These are phyloP conservation scores for Rhynchosporium secalis DNA, from an alignment of 2,329 filamentous ascomycete genomes.

Conservation along the genomic window DNA sequence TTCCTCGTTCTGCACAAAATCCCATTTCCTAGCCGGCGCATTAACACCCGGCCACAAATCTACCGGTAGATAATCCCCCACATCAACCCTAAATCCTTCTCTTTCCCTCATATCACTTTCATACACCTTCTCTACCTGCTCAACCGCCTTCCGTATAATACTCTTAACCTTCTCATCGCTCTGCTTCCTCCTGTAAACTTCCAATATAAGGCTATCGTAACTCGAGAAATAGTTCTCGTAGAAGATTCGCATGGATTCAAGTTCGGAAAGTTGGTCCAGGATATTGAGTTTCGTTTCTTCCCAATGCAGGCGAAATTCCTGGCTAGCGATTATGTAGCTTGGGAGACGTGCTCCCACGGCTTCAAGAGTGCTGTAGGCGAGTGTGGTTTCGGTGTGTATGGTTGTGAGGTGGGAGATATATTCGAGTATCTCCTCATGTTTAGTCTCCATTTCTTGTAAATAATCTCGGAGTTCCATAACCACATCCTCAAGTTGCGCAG, in stretches of 20 bases:
- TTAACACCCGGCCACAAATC: conserved; percentile 83
- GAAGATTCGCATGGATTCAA: conserved; percentile 75
- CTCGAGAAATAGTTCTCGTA: conserved; percentile 85
- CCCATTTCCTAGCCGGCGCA: conserved; percentile 41
- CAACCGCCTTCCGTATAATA: conserved; percentile 75
- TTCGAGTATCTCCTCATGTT: conserved; percentile 62
- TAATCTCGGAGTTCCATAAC: conserved; percentile 72
- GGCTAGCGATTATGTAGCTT: conserved; percentile 63
- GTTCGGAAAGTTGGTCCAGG: conserved; percentile 67
- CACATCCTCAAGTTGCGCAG: conserved; percentile 64
- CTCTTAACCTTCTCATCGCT: conserved; percentile 73
- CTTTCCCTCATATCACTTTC: conserved; percentile 71
- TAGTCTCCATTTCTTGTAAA: conserved; percentile 73
- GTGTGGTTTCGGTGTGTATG: conserved; percentile 57
- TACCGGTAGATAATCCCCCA: conserved; percentile 82
- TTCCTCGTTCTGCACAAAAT: conserved; percentile 28
- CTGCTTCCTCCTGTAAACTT: conserved; percentile 72
- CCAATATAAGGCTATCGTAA: conserved; percentile 81
- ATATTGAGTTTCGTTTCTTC: conserved; percentile 72
- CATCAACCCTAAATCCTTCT: conserved; percentile 75
- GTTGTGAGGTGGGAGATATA: conserved; percentile 59
- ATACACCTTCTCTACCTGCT: conserved; percentile 73
- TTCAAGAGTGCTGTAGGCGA: conserved; percentile 66
- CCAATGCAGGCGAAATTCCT: conserved; percentile 68
- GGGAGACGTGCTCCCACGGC: conserved; percentile 66